Percentiles rank a stretch among this genome's conserved stretches.
Evolutionary conservation across 2,329 filamentous ascomycete genomes (phyloP).

Genomic region (Colletotrichum sp.): DNA sequence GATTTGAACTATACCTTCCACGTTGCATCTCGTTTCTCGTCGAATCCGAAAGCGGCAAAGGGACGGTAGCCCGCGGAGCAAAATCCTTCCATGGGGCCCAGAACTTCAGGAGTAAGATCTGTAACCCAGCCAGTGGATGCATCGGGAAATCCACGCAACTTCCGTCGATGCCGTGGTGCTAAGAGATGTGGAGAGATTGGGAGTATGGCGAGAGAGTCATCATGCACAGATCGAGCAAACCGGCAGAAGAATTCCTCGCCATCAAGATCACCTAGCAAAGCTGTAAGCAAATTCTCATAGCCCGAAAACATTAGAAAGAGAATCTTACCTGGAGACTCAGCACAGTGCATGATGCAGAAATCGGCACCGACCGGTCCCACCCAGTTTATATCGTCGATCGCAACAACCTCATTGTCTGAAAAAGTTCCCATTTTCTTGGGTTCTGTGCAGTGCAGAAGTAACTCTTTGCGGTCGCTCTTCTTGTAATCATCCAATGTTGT

Average conservation of each 20-base stretch:
- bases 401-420: neutral
- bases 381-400: neutral
- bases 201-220: neutral
- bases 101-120: neutral
- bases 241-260: neutral
- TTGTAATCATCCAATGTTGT: rapidly evolving
- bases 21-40: neutral
- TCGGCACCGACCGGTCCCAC: rapidly evolving
- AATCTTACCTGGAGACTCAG: neutral
- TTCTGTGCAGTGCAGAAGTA: neutral
- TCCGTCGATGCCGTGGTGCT: neutral
- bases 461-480: neutral
- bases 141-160: neutral
- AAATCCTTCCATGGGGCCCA: neutral
- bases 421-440: neutral
- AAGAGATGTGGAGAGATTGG: neutral
- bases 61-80: rapidly evolving
- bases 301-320: too few relatives aligned
- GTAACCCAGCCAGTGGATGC: neutral
- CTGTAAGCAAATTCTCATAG: too few relatives aligned
- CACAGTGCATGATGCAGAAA: neutral
- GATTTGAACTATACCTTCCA: neutral
- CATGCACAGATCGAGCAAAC: neutral
- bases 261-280: neutral
- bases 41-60: neutral